phyloP scores from a whole-genome alignment of 2,329 filamentous ascomycete genomes.

The Penicillium sumatraense region DNA sequence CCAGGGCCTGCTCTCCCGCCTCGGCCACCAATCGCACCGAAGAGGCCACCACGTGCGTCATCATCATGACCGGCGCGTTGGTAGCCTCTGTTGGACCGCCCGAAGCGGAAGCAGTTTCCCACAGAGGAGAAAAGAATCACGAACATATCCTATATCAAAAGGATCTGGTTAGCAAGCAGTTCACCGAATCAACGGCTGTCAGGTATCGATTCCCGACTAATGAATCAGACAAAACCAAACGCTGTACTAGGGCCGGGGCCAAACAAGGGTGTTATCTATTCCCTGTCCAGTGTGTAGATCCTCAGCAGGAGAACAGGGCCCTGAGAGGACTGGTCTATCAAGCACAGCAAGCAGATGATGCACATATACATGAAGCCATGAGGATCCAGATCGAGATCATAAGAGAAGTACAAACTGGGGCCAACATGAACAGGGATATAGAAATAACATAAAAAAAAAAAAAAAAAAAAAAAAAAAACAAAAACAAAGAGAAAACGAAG shows the following conservation, averaged over 20 bases:
- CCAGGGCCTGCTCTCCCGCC: constrained; percentile 19
- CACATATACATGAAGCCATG: constrained; percentile 6
- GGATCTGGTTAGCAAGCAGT: constrained; percentile 19
- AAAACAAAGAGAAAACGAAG: background rate
- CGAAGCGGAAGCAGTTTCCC: constrained; percentile 43
- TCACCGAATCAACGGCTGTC: background rate
- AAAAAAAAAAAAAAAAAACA: background rate
- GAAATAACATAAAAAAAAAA: background rate
- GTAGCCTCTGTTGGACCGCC: constrained; percentile 37
- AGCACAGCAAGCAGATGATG: background rate
- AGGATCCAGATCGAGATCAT: constrained; percentile 7
- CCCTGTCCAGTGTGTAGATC: background rate
- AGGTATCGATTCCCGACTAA: background rate
- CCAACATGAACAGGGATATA: constrained; percentile 12
- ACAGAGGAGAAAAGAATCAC: constrained; percentile 53
- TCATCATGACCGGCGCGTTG: constrained; percentile 32
- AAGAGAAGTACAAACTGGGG: constrained; percentile 14
- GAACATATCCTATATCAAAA: constrained; percentile 48
- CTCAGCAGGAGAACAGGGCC: background rate
- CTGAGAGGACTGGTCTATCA: background rate
- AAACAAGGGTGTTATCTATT: constrained; percentile 11
- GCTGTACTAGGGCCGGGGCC: constrained; percentile 1
- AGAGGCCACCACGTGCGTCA: constrained; percentile 33
- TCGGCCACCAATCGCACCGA: constrained; percentile 41
- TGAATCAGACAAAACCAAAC: background rate